A percentile compares a stretch with the other conserved stretches of the same genome.
These are phyloP conservation scores for Ceratocystis huliohia DNA, from an alignment of 2,329 filamentous ascomycete species.

Conservation along the genomic window DNA sequence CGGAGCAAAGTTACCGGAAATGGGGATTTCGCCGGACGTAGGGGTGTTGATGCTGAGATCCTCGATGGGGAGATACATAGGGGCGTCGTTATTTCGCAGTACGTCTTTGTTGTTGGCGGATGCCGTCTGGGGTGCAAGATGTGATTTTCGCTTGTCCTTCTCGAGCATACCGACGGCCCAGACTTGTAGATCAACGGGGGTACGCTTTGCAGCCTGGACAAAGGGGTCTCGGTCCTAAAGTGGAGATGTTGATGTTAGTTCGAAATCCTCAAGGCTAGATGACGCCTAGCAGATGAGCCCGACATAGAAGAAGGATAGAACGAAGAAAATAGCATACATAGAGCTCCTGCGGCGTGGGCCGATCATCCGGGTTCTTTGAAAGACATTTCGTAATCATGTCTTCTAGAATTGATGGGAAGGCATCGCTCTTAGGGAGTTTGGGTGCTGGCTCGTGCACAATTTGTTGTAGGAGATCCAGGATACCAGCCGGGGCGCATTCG, in stretches of 20 bases:
- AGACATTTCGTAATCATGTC: slow-evolving; percentile 96
- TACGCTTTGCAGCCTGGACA: slow-evolving; percentile 89
- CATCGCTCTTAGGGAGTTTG: slow-evolving; percentile 88
- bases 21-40: slow-evolving; percentile 60
- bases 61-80: slow-evolving; percentile 34
- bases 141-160: slow-evolving; percentile 87
- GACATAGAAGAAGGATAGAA: not conserved
- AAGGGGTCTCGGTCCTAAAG: slow-evolving; percentile 78
- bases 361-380: slow-evolving; percentile 73
- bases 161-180: slow-evolving; percentile 95
- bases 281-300: no score
- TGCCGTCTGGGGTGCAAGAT: slow-evolving; percentile 67
- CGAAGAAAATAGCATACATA: slow-evolving; percentile 48
- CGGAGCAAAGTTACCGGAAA: slow-evolving; percentile 44
- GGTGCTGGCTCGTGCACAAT: slow-evolving; percentile 95
- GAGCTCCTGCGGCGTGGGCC: slow-evolving; percentile 85
- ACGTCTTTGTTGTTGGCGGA: slow-evolving; percentile 57
- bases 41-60: slow-evolving; percentile 44
- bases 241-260: not conserved
- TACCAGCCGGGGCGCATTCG: slow-evolving; percentile 79
- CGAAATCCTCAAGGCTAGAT: no score
- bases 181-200: slow-evolving; percentile 80
- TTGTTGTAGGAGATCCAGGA: slow-evolving; percentile 87
- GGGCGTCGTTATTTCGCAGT: slow-evolving; percentile 51
- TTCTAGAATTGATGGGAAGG: slow-evolving; percentile 86